Evolutionary conservation across 306 rosid species (phyloP), one percentile per base, ranked within the genome.

Genomic region (Inga laurina): DNA sequence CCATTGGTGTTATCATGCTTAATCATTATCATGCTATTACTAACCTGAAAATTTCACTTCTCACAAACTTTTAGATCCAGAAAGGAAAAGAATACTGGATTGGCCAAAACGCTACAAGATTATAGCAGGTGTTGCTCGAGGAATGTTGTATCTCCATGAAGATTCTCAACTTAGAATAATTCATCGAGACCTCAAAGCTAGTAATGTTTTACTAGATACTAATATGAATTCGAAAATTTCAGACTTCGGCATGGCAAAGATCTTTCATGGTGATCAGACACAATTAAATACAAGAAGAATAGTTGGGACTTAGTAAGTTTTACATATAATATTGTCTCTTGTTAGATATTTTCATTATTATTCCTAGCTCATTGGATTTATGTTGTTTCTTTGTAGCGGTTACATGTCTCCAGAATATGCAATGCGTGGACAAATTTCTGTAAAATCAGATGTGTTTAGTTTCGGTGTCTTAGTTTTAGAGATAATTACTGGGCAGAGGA

Each of bases 191-290:
- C 82, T 93, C 19, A 93, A 92, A 83, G 87, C 87, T 52, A 90
- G 91, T 48, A 93, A 92, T 69, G 69, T 93, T 66, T 59, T 93
- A 10, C 62, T 92, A 73, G 97, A 90, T 59, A 67, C 19, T 10
- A 73, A 86, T 5, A 83, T 94, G 91, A 85, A 87, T 4, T 75
- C 95, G 0, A 94, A 92, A 70, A 94, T 92, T 45, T 88, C 91
- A 21, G 97, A 94, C 72, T 94, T 94, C 77, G 97, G 97, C 4
- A 87, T 87, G 89, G 97, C 97, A 21, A 92, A 80, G 66, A 83
- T 89, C 24, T 86, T 89, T 32, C 80, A 27, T 15, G 84, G 46
- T 2, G 90, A 87, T 14, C 91, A 87, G 18, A 81, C 85, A 54
- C 88, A 82, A 78, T 90, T 82, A 19, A 87, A 79, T 59, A 94